Conservation (phyloP, 306 rosid genomes). For the Malus orientalis region DNA sequence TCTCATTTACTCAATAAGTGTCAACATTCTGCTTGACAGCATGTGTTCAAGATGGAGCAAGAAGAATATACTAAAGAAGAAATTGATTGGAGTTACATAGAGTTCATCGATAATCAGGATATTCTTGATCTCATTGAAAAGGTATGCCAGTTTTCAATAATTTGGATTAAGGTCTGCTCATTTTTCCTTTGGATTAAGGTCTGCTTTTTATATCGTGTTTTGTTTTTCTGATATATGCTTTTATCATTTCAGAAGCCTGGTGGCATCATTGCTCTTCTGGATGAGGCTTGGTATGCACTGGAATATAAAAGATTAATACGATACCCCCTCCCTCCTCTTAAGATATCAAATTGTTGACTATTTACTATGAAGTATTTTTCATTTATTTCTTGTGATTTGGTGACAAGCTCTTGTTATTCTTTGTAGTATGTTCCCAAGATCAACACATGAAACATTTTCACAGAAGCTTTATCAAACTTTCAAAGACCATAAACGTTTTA, state of each 20-base stretch:
- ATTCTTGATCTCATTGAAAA: slow-evolving; percentile 92
- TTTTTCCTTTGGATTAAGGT: neutral
- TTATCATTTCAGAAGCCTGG: slow-evolving; percentile 82
- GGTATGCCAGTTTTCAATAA: slow-evolving; percentile 40
- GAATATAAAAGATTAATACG: slow-evolving; percentile 5
- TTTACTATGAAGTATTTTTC: neutral
- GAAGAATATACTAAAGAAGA: slow-evolving; percentile 95
- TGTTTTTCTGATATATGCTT: slow-evolving; percentile 30
- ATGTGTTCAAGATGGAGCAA: slow-evolving; percentile 99
- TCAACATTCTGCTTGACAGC: slow-evolving; percentile 45
- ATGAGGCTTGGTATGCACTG: slow-evolving; percentile 87
- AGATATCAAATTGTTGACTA: neutral
- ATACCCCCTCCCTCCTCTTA: slow-evolving; percentile 1
- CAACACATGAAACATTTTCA: slow-evolving; percentile 85
- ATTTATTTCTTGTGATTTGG: slow-evolving; percentile 21
- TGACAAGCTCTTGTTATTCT: slow-evolving; percentile 29
- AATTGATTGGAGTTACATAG: slow-evolving; percentile 94
- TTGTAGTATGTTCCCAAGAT: slow-evolving; percentile 98
- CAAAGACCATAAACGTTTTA: slow-evolving; percentile 80
- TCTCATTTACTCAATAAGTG: slow-evolving; percentile 8
- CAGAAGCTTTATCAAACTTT: slow-evolving; percentile 89
- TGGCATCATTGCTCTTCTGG: slow-evolving; percentile 89
- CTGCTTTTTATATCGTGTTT: neutral
- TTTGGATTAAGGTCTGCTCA: neutral
- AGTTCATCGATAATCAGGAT: slow-evolving; percentile 90